A percentile compares a stretch with the other conserved stretches of the same genome.
Evolutionary conservation across 2,329 filamentous ascomycete genomes (phyloP).

Genomic region (Beauveria medogensis): DNA sequence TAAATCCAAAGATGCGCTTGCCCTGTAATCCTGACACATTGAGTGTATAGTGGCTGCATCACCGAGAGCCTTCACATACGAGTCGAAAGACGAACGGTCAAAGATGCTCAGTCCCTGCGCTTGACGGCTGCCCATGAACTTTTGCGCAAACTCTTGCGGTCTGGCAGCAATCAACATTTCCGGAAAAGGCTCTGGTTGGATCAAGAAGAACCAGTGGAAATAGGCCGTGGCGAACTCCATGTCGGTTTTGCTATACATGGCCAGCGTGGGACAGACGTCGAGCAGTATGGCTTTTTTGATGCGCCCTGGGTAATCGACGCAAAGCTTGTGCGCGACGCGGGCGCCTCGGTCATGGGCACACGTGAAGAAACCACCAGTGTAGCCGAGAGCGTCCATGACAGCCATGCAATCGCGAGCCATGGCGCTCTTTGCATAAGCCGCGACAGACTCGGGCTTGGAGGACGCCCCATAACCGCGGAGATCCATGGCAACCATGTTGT

Average conservation of each 20-base stretch:
- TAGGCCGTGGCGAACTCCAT: constrained; percentile 39
- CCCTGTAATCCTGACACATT: constrained; percentile 50
- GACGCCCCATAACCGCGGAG: constrained; percentile 44
- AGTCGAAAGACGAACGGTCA: constrained; percentile 25
- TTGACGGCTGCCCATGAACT: constrained; percentile 28
- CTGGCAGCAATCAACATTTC: constrained; percentile 36
- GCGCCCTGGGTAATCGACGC: constrained; percentile 35
- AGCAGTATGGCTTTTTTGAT: constrained; percentile 37
- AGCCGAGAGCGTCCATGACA: constrained; percentile 37
- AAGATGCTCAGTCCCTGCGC: constrained; percentile 28
- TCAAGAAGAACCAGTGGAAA: constrained; percentile 53
- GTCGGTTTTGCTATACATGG: constrained; percentile 40
- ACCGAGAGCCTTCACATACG: constrained; percentile 34
- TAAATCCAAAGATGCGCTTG: constrained; percentile 42
- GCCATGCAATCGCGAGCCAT: constrained; percentile 40
- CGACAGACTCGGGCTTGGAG: constrained; percentile 32
- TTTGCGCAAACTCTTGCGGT: constrained; percentile 31
- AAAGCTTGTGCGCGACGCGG: constrained; percentile 45
- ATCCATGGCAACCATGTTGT: constrained; percentile 38
- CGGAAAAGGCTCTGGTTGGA: constrained; percentile 42
- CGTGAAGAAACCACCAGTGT: constrained; percentile 32
- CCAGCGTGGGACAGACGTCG: constrained; percentile 47
- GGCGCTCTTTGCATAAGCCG: constrained; percentile 36
- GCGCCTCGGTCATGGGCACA: constrained; percentile 51
- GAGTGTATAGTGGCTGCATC: constrained; percentile 35